Base-by-base conservation (phyloP, 2,329 filamentous ascomycete species). In the Pestalotiopsis sp. region DNA sequence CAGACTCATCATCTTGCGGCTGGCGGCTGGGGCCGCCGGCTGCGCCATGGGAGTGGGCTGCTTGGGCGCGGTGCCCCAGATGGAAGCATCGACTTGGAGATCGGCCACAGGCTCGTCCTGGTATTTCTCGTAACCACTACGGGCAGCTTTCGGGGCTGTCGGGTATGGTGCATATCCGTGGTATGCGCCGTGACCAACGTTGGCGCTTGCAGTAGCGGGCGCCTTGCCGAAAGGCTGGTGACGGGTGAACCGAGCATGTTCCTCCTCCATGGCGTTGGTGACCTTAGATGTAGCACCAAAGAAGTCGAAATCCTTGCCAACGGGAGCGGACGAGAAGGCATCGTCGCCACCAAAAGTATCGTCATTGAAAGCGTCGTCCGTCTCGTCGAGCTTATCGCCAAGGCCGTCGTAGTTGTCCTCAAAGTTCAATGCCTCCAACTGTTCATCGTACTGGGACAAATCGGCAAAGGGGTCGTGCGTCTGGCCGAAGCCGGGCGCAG, bases 401-500 rank as follows among this genome's bases (percentile, higher is more conserved):
- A 99, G 86, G 20, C 95, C 95, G 80, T 99, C 96, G 79, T 98
- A 98, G 49, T 95, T 98, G 78, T 99, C 94, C 75, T 99, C 96
- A 75, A 98, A 99, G 75, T 98, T 93, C 75, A 86, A 78, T 27
- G 83, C 84, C 70, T 87, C 88, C 73, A 85, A 85, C 65, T 81
- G 81, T 74, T 91, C 89, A 69, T 91, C 87, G 69, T 87, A 86
- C 65, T 85, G 86, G 69, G 92, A 91, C 68, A 98, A 89, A 69
- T 92, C 91, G 72, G 93, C 94, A 81, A 98, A 98, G 52, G 95
- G 94, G 81, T 99, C 94, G 74, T 92, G 88, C 70, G 87, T 81
- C 79, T 94, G 92, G 75, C 94, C 91, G 82, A 98, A 98, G 77
- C 94, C 94, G 66, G 92, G 89, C 49, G 91, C 91, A 67, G 87